Percentiles rank a stretch among this genome's conserved stretches.
phyloP scores from a whole-genome alignment of 208 protist genomes.

The Zelonia costaricensis region DNA sequence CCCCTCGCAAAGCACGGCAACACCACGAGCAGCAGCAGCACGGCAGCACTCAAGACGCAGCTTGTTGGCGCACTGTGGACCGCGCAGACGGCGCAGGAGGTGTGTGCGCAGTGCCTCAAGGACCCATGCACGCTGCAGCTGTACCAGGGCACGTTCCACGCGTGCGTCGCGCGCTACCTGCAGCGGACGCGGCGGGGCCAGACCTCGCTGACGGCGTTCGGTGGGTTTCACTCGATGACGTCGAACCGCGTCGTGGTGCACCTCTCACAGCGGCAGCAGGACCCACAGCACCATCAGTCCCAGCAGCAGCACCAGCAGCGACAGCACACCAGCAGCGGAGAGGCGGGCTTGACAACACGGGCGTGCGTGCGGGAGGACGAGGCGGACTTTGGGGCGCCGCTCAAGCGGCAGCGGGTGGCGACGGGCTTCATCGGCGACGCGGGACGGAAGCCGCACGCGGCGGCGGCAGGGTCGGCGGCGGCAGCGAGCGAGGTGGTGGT shows the following conservation, averaged over 20 bases:
- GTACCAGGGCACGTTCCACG: constrained; percentile 49
- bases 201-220: constrained; percentile 52
- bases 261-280: constrained; percentile 1
- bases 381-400: constrained; percentile 23
- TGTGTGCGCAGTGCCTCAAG: constrained; percentile 67
- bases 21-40: background rate
- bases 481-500: constrained; percentile 18
- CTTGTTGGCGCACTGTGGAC: constrained; percentile 51
- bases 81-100: constrained; percentile 41
- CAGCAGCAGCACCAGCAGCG: background rate
- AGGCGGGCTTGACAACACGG: background rate
- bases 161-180: constrained; percentile 59
- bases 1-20: background rate
- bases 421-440: constrained; percentile 32
- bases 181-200: constrained; percentile 50
- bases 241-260: constrained; percentile 55
- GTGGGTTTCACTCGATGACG: constrained; percentile 55
- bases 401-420: constrained; percentile 45
- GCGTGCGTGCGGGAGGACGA: constrained; percentile 4
- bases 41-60: constrained; percentile 33
- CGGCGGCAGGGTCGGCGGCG: background rate
- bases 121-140: constrained; percentile 62
- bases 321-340: background rate
- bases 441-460: background rate
- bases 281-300: too few relatives aligned